phyloP scores from a whole-genome alignment of 225 moss, liverwort and hornwort species.

The Antitrichia curtipendula region DNA sequence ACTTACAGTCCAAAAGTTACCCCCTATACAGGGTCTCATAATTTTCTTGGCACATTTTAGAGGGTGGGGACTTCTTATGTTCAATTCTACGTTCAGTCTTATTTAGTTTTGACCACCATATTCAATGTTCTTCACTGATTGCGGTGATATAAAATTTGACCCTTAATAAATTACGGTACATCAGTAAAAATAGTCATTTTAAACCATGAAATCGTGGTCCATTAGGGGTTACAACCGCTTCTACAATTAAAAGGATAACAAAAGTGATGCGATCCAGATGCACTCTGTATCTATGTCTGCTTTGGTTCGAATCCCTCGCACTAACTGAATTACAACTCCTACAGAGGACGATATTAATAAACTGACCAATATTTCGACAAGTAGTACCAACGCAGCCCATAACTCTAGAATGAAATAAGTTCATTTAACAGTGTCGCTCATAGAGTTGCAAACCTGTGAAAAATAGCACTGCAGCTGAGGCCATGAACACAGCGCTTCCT shows the following conservation, averaged over 20 bases:
- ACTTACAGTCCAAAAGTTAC: neutral
- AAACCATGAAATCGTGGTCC: neutral
- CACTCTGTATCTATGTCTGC: neutral
- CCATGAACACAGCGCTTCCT: conserved; percentile 49
- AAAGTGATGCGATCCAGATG: neutral
- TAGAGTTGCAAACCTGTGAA: conserved; percentile 50
- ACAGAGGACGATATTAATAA: neutral
- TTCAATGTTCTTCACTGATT: neutral
- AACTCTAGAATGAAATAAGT: neutral
- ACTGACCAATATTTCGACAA: neutral
- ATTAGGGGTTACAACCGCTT: neutral
- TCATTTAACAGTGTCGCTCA: neutral
- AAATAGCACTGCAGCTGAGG: conserved; percentile 35
- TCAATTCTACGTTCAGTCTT: neutral
- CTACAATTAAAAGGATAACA: neutral
- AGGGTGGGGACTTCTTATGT: neutral
- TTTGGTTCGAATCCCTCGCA: neutral
- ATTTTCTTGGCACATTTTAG: neutral
- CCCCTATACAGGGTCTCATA: neutral
- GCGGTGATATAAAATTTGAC: neutral
- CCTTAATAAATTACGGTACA: neutral
- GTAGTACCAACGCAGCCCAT: neutral
- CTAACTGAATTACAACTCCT: neutral
- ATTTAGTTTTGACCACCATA: neutral
- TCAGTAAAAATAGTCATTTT: neutral